phyloP scores from a whole-genome alignment of 495 filamentous ascomycete genomes.

The Neurospora intermedia region DNA sequence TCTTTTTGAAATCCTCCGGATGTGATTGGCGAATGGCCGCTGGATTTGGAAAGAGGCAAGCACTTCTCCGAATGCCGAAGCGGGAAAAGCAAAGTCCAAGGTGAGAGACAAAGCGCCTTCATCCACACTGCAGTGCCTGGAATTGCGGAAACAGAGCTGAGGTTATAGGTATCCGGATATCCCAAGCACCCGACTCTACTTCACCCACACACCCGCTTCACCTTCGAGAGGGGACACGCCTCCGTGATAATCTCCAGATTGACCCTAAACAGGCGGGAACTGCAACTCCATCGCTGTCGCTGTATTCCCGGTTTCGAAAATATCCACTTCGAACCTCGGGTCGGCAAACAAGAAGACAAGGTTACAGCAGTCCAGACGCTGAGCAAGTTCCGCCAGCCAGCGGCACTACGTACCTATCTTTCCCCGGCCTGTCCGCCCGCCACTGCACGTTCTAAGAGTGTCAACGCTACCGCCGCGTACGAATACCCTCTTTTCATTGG shows the following conservation, averaged over 20 bases:
- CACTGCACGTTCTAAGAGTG: background rate
- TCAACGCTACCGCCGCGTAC: background rate
- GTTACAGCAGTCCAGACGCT: background rate
- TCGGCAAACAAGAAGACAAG: background rate
- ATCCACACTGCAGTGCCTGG: background rate
- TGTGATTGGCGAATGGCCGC: slow-evolving; percentile 5
- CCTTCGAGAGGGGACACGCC: background rate
- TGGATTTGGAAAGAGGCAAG: background rate
- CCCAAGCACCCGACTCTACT: background rate
- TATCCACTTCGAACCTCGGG: background rate
- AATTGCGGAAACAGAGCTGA: background rate
- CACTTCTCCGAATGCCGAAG: slow-evolving; percentile 3
- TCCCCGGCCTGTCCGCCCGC: background rate
- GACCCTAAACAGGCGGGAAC: background rate
- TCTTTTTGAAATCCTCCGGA: slow-evolving; percentile 1
- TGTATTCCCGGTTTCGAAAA: background rate
- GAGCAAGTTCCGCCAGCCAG: background rate
- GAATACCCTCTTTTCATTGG: background rate
- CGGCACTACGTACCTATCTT: background rate
- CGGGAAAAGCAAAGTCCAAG: background rate
- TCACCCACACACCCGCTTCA: background rate
- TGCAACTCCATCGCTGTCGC: background rate
- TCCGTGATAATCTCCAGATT: background rate
- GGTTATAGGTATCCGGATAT: background rate
- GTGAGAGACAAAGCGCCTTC: background rate